A percentile compares a stretch with the other conserved stretches of the same genome.
phyloP scores from a whole-genome alignment of 2,329 filamentous ascomycete species.

The Colletotrichum musicola region DNA sequence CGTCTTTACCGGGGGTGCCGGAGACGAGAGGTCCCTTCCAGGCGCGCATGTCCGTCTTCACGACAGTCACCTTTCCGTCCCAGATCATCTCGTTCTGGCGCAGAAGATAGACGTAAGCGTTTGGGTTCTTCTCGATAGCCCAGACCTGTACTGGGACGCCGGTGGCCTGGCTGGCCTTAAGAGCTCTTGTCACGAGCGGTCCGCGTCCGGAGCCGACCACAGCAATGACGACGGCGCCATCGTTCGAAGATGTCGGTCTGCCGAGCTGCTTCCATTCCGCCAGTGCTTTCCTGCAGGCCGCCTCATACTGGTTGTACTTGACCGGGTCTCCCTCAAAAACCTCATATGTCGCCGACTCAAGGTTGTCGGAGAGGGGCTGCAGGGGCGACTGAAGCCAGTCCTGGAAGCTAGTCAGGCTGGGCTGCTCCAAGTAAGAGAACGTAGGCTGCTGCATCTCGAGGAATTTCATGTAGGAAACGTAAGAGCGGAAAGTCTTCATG shows the following conservation, averaged over 20 bases:
- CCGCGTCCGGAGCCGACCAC: constrained; percentile 95
- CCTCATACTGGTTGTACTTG: constrained; percentile 97
- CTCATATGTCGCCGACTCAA: constrained; percentile 97
- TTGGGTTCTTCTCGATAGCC: constrained; percentile 98
- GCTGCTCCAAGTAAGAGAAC: constrained; percentile 62
- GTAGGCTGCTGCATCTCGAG: constrained; percentile 85
- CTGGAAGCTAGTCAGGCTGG: constrained; percentile 74
- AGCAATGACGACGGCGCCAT: constrained; percentile 83
- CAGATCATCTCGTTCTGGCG: constrained; percentile 87
- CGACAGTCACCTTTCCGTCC: constrained; percentile 83
- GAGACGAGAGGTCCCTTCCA: constrained; percentile 84
- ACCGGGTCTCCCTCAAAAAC: constrained; percentile 98
- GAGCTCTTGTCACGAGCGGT: constrained; percentile 87
- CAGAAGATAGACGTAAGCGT: constrained; percentile 93
- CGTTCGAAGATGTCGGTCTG: constrained; percentile 79
- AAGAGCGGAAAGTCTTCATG: constrained; percentile 45
- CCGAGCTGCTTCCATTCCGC: constrained; percentile 80
- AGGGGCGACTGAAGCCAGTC: constrained; percentile 96
- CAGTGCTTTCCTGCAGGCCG: constrained; percentile 84
- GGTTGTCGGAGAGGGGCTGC: constrained; percentile 94
- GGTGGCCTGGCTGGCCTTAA: constrained; percentile 82
- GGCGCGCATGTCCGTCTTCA: constrained; percentile 96
- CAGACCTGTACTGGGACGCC: constrained; percentile 86
- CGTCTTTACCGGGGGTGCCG: constrained; percentile 55
- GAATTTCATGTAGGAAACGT: constrained; percentile 86